phyloP scores from a whole-genome alignment of 441 rosid species.

The Adansonia gregorii region DNA sequence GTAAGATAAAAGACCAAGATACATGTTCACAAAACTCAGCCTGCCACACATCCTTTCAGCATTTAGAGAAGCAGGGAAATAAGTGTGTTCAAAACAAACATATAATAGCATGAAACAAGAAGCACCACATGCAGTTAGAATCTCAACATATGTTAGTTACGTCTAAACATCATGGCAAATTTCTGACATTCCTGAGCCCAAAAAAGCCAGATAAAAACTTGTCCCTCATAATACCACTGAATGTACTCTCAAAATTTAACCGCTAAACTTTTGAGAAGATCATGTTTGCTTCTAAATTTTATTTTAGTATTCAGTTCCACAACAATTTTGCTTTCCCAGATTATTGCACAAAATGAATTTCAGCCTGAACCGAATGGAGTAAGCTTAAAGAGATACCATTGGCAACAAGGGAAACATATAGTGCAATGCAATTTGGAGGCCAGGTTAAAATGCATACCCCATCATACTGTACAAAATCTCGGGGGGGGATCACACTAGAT shows the following conservation, averaged over 20 bases:
- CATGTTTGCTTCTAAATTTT: constrained; percentile 14
- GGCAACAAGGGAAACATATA: not conserved
- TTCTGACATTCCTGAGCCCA: not conserved
- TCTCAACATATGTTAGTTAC: too few relatives aligned
- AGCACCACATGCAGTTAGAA: constrained; percentile 10
- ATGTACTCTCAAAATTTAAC: not conserved
- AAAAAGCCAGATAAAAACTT: not conserved
- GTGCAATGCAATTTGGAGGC: constrained; percentile 10
- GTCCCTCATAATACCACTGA: not conserved
- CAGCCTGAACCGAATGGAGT: constrained; percentile 3
- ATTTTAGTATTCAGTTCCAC: not conserved
- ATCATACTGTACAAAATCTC: constrained; percentile 49
- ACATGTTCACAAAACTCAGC: constrained; percentile 1
- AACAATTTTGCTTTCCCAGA: constrained; percentile 1
- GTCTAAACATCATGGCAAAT: not conserved
- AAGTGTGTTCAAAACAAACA: not conserved
- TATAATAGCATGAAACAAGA: not conserved
- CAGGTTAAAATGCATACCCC: constrained; percentile 51
- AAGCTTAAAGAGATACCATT: not conserved
- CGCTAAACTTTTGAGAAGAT: not conserved
- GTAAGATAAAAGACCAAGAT: constrained; percentile 12
- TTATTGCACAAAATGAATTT: not conserved
- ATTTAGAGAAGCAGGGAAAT: not conserved
- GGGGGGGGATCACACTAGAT: constrained; percentile 60
- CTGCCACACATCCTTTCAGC: constrained; percentile 6